phyloP scores from a whole-genome alignment of 176 grass and related monocot species.

The Carex pumila region DNA sequence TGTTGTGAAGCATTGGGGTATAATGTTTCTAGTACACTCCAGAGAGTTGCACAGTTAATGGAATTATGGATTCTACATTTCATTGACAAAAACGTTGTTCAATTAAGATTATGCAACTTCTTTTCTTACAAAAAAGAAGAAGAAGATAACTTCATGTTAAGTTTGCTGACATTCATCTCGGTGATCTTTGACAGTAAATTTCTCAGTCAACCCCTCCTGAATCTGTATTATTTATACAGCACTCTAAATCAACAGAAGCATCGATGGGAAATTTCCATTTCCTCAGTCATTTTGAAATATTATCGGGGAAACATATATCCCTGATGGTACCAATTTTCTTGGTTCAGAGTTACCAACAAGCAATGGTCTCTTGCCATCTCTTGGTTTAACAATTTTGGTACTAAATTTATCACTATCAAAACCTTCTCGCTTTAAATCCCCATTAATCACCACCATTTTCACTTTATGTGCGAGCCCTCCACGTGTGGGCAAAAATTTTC shows the following conservation, averaged over 20 bases:
- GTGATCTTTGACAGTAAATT: slow-evolving; percentile 23
- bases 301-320: slow-evolving; percentile 64
- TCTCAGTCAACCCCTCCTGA: slow-evolving; percentile 61
- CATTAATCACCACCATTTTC: slow-evolving; percentile 77
- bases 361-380: slow-evolving; percentile 74
- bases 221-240: slow-evolving; percentile 22
- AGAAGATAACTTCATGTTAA: no score
- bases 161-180: slow-evolving; percentile 63
- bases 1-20: background rate
- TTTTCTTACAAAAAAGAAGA: background rate
- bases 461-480: slow-evolving; percentile 46
- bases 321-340: slow-evolving; percentile 53
- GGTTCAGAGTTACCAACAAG: slow-evolving; percentile 67
- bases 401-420: slow-evolving; percentile 75
- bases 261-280: slow-evolving; percentile 75
- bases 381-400: slow-evolving; percentile 54
- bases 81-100: background rate
- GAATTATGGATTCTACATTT: background rate
- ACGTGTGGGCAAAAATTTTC: slow-evolving; percentile 44
- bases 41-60: background rate
- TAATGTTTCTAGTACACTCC: slow-evolving; percentile 7
- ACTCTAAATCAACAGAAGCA: background rate
- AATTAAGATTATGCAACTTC: background rate
- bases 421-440: slow-evolving; percentile 70
- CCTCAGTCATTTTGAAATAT: slow-evolving; percentile 66